These are phyloP conservation scores for Pelomyxa schiedti DNA, from an alignment of 78 protist species.

Conservation along the genomic window DNA sequence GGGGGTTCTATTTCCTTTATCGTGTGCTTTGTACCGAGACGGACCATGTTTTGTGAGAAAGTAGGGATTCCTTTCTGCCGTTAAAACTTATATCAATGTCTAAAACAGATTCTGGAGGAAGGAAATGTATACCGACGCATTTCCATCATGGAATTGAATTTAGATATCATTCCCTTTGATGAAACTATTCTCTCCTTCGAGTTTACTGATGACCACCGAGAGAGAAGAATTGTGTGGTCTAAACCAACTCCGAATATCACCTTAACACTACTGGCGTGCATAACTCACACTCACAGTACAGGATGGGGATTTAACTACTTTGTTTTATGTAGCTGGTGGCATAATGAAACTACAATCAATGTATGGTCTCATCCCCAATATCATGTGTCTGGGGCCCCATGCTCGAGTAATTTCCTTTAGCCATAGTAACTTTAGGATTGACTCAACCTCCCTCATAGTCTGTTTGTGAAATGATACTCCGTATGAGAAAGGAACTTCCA, in stretches of 20 bases:
- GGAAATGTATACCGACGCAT: constrained; percentile 51
- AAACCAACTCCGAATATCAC: too few relatives aligned
- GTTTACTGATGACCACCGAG: constrained; percentile 25
- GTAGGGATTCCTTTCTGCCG: too few relatives aligned
- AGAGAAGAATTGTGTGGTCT: constrained; percentile 12
- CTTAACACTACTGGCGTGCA: too few relatives aligned
- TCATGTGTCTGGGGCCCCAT: constrained; percentile 60
- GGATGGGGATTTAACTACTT: constrained; percentile 56
- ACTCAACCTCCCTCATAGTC: too few relatives aligned
- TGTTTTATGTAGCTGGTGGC: constrained; percentile 49
- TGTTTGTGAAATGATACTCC: constrained; percentile 18
- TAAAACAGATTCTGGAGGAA: constrained; percentile 64
- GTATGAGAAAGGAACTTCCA: constrained; percentile 13
- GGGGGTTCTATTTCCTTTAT: too few relatives aligned
- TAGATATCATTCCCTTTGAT: constrained; percentile 76
- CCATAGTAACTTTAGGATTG: too few relatives aligned
- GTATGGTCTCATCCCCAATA: constrained; percentile 62
- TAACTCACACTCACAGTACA: too few relatives aligned
- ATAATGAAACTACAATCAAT: constrained; percentile 60
- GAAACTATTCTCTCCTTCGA: constrained; percentile 78
- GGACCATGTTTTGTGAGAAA: too few relatives aligned
- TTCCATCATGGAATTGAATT: constrained; percentile 9
- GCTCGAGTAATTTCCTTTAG: too few relatives aligned
- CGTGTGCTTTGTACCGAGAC: too few relatives aligned
- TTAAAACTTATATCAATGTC: too few relatives aligned